Base-by-base conservation (phyloP, 805 yeast genomes). In the Pichia sporocuriosa region DNA sequence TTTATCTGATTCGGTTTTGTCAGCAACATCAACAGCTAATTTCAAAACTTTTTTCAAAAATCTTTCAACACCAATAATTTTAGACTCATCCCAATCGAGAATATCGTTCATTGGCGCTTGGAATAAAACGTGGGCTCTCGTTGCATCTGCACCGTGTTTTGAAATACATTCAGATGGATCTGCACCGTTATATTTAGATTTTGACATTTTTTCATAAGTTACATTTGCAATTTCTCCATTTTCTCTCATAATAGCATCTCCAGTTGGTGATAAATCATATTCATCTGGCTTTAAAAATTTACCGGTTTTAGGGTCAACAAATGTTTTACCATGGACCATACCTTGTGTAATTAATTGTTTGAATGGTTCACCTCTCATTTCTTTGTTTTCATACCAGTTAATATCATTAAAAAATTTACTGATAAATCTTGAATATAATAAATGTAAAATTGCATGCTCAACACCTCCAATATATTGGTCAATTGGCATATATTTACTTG, bases 291-390 rank as follows among this genome's bases (percentile, higher is more conserved):
- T 85, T 49, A 93, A 66, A 58, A 83, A 90, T 43, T 79, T 65
- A 0, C 90, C 93, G 24, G 73, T 81, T 0, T 59, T 62, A 3
- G 96, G 93, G 49, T 89, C 81, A 7, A 69, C 66, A 51, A 59
- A 84, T 0, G 98, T 93, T 55, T 76, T 79, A 3, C 97, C 97
- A 47, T 90, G 96, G 4, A 93, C 98, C 98, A 93, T 93, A 15
- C 98, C 98, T 60, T 90, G 97, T 2, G 97, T 89, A 2, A 90
- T 80, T 27, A 93, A 68, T 45, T 73, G 74, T 43, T 67, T 72
- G 55, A 93, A 78, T 2, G 98, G 98, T 56, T 93, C 98, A 20
- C 85, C 87, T 4, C 64, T 63, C 36, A 66, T 50, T 2, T 59
- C 57, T 7, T 32, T 35, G 3, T 68, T 59, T 6, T 87, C 87